Evolutionary conservation across 73 alveolate species (phyloP).

Genomic region (Symbiodinium pilosum): DNA sequence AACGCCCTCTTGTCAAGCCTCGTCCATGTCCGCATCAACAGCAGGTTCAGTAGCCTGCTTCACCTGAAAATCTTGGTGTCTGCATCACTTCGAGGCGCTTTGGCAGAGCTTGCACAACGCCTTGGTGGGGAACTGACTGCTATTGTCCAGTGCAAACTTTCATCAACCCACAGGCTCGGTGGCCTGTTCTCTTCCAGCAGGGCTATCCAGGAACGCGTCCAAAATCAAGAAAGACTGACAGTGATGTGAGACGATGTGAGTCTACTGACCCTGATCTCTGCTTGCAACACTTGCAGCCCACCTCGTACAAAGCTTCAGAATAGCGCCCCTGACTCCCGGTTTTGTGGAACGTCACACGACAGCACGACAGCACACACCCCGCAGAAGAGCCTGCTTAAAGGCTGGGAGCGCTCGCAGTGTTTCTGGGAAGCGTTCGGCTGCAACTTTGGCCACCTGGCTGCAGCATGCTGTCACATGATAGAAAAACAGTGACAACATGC

Average conservation of each 20-base stretch:
- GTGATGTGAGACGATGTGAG: neutral
- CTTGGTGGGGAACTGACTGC: too few species aligned
- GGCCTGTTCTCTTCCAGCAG: conserved; percentile 56
- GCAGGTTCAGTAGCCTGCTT: neutral
- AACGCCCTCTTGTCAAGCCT: too few species aligned
- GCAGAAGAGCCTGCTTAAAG: conserved; percentile 19
- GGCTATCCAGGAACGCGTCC: conserved; percentile 64
- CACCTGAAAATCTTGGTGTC: too few species aligned
- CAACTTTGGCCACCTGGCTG: conserved; percentile 80
- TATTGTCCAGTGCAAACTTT: too few species aligned
- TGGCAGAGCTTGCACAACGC: too few species aligned
- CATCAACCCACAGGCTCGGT: too few species aligned
- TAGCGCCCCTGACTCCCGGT: conserved; percentile 47
- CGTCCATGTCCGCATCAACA: neutral
- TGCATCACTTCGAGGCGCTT: too few species aligned
- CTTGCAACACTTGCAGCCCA: neutral
- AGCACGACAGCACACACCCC: neutral
- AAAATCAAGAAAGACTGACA: conserved; percentile 38
- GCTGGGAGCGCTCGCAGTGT: conserved; percentile 19
- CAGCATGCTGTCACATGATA: neutral
- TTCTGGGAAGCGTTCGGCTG: conserved; percentile 39
- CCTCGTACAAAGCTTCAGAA: conserved; percentile 65
- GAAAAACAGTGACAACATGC: too few species aligned
- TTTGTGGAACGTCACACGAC: neutral
- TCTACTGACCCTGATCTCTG: neutral